Evolutionary conservation across 768 basidiomycete species (phyloP), one percentile per base, ranked within the genome.

Genomic region (Dioszegia crocea): DNA sequence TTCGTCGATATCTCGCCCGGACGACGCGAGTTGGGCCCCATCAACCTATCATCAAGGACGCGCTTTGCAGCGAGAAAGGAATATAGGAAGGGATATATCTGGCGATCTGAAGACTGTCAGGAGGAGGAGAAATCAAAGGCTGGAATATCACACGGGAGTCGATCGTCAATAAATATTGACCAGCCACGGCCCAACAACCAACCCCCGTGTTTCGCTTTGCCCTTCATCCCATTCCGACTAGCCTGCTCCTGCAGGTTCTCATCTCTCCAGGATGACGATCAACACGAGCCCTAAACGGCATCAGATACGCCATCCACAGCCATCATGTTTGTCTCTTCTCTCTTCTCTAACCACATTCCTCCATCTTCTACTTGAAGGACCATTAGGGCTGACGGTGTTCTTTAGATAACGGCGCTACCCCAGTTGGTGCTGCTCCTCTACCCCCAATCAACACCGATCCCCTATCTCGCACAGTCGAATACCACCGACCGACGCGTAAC

Each of bases 221-320:
- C n/a, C 8, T 19, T 10, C 8, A 9, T 8, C n/a, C 21, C 21
- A 43, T 43, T 21, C 40, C 21, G 21, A 17, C 40, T 43, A 17
- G 40, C 21, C 21, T 43, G 21, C n/a, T 10, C 40, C 5, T 8
- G n/a, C 21, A 5, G 16, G 40, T 17, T 17, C 9, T 17, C 5
- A 8, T 17, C 8, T 16, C 21, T 10, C 4, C 31, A 51, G 19
- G n/a, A 53, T 53, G 51, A 59, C 46, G 26, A 40, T 48, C 50
- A 70, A 70, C 47, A 70, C 66, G 39, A 68, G 66, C 56, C 71
- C 71, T 4, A 70, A 70, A 49, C 63, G 68, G 26, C 51, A 41
- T 52, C 74, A 76, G 59, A 76, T 76, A 29, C 63, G 70, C 46
- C 75, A 76, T 67, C 75, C 75, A 16, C 75, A 76, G 57, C 63